Base-by-base conservation (phyloP, 106 monocot species). In the Acanthochlamys bracteata region DNA sequence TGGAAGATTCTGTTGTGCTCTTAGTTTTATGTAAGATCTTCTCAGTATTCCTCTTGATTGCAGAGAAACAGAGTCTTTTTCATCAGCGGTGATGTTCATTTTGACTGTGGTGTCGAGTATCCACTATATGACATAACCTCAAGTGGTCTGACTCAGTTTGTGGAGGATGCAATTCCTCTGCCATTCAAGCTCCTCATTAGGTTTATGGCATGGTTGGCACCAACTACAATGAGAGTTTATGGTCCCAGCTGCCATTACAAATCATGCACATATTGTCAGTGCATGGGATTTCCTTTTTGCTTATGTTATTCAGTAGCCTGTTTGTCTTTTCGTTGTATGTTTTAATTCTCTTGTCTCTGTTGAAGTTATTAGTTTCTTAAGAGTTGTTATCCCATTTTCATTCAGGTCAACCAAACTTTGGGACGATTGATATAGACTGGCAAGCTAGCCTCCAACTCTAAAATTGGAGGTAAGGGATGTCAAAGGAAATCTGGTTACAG, bases 31-130 rank as follows among this genome's bases (percentile, higher is more conserved):
- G 12, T 49, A 14, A 49, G 49, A 12, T 3, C 9, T 2, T 49
- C 4, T 49, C 4, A 49, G 49, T 49, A 49, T 49, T 49, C 17
- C 49, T 3, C 49, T 49, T 49, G 2, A 49, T 15, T 69, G 69
- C 82, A 93, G 92, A 93, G 92, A 77, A 42, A 69, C 69, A 84
- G 84, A 67, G 60, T 88, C 56, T 70, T 92, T 41, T 93, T 93
- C 52, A 75, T 82, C 25, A 93, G 92, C 66, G 92, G 92, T 8
- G 92, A 93, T 79, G 82, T 93, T 70, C 92, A 93, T 49, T 93
- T 82, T 63, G 92, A 93, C 42, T 93, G 88, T 75, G 92, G 76
- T 45, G 46, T 52, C 40, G 60, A 72, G 19, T 93, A 84, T 75
- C 71, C 92, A 58, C 55, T 88, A 20, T 88, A 93, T 73, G 92